phyloP scores from a whole-genome alignment of 306 rosid species.

The Hippophae rhamnoides region DNA sequence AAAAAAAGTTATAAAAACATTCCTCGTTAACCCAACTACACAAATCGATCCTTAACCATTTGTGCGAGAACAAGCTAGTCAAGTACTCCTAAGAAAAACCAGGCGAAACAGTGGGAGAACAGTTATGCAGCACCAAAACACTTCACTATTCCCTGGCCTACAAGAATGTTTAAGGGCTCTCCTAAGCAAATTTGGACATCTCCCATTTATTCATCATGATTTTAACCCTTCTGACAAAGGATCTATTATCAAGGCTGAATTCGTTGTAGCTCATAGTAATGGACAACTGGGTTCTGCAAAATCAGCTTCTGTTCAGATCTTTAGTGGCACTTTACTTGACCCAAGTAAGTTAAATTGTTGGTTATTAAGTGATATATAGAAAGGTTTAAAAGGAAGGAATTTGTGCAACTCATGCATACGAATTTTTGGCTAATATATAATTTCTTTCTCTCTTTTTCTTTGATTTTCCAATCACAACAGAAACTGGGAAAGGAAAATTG shows the following conservation, averaged over 20 bases:
- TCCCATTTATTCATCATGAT: conserved; percentile 4
- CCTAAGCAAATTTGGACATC: conserved; percentile 13
- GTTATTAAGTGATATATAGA: background rate
- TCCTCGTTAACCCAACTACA: no score
- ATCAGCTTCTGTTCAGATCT: conserved; percentile 40
- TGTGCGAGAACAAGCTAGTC: no score
- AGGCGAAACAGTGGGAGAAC: background rate
- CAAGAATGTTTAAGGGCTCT: conserved; percentile 3
- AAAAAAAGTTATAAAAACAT: no score
- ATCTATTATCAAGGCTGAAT: conserved; percentile 27
- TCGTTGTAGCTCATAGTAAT: conserved; percentile 17
- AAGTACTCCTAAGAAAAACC: no score
- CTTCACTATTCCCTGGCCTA: conserved; percentile 6
- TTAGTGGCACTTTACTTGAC: conserved; percentile 44
- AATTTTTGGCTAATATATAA: background rate
- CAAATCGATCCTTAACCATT: no score
- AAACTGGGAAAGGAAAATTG: conserved; percentile 41
- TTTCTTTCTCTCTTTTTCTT: background rate
- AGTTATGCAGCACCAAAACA: conserved; percentile 19
- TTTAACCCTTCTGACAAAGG: conserved; percentile 9
- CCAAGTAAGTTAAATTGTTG: conserved; percentile 27
- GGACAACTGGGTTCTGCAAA: conserved; percentile 38
- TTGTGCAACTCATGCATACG: background rate
- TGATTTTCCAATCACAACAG: conserved; percentile 22
- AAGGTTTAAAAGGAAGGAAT: background rate